Base-by-base conservation (phyloP, 2,329 filamentous ascomycete genomes). In the Botrytis squamosa region DNA sequence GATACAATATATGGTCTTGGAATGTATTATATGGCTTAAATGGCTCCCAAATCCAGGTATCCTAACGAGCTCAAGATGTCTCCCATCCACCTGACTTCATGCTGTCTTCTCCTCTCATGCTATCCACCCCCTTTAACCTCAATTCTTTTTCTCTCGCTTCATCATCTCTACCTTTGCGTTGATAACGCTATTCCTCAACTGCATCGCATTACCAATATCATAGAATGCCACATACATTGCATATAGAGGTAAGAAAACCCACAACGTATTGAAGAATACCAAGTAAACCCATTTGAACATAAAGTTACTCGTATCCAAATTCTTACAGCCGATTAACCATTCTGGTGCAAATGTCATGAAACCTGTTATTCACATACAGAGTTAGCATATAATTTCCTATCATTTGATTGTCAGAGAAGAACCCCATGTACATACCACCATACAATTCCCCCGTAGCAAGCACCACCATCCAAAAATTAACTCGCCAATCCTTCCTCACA, bases 271-370 rank as follows among this genome's bases (percentile, higher is more conserved):
- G 84, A 92, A 92, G 82, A 92, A 91, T 77, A 90, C 84, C 25
- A 92, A 83, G 77, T 91, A 92, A 22, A 91, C 84, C 89, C 89
- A 92, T 57, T 75, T 74, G 40, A 78, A 81, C 88, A 92, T 90
- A 77, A 88, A 91, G 82, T 91, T 92, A 82, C 86, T 89, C 29
- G 85, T 85, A 80, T 91, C 88, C 74, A 92, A 86, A 79, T 90
- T 91, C 76, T 85, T 79, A 80, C 86, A 91, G 70, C 86, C 86
- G 3, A 86, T 88, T 20, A 92, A 83, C 90, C 90, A 92, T 82
- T 92, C 90, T 20, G 90, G 90, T 81, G 87, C 89, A 80, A 92
- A 92, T 0, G 90, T 92, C 88, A 92, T 91, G 83, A 90, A 92
- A 29, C 90, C 88, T 89, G 57, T 68, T 52, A 46, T 33, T 25